phyloP scores from a whole-genome alignment of 2,329 filamentous ascomycete genomes.

The Nothophoma quercina region DNA sequence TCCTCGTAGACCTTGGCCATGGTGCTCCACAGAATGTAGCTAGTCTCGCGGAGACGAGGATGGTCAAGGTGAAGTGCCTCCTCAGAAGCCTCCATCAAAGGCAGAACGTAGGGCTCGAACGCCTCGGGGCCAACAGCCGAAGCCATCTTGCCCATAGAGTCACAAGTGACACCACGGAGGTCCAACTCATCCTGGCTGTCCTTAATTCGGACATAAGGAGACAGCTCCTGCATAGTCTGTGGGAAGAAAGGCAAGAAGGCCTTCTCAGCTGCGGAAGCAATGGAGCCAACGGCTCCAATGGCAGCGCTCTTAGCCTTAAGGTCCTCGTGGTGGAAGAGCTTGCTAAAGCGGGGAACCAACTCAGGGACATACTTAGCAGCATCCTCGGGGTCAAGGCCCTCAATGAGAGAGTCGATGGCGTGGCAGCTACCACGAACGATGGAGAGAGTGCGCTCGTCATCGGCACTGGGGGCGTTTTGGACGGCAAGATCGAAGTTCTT shows the following conservation, averaged over 20 bases:
- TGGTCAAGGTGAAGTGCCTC: conserved; percentile 89
- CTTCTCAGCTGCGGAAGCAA: conserved; percentile 83
- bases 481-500: conserved; percentile 88
- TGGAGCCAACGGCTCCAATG: conserved; percentile 87
- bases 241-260: conserved; percentile 92
- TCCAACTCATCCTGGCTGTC: conserved; percentile 89
- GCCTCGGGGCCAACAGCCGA: conserved; percentile 82
- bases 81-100: conserved; percentile 90
- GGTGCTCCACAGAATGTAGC: conserved; percentile 95
- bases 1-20: conserved; percentile 93
- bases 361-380: conserved; percentile 83
- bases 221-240: conserved; percentile 87
- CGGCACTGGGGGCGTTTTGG: conserved; percentile 67
- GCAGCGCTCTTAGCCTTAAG: conserved; percentile 89
- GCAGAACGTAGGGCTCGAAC: conserved; percentile 90
- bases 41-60: conserved; percentile 90
- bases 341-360: conserved; percentile 83
- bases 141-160: conserved; percentile 93
- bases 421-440: conserved; percentile 91
- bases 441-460: conserved; percentile 77
- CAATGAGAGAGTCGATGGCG: conserved; percentile 89
- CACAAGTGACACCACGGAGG: conserved; percentile 86
- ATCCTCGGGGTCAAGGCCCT: conserved; percentile 80
- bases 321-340: conserved; percentile 83
- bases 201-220: conserved; percentile 83